A percentile compares a stretch with the other conserved stretches of the same genome.
Evolutionary conservation across 2,329 filamentous ascomycete species (phyloP).

Genomic region (Talaromyces sp.): DNA sequence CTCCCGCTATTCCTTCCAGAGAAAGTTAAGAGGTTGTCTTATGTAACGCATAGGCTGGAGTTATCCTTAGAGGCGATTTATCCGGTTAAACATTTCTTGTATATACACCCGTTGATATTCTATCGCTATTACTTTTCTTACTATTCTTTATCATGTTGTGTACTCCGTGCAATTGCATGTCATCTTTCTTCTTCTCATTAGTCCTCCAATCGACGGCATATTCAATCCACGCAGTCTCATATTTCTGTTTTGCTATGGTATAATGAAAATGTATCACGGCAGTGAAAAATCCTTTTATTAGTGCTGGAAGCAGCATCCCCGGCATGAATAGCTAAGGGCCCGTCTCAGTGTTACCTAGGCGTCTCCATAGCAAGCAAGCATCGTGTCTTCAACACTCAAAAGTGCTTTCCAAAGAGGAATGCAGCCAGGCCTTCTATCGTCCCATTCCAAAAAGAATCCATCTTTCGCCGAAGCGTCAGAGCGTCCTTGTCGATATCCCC

Average conservation of each 20-base stretch:
- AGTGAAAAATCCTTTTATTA: background rate
- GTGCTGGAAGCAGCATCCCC: background rate
- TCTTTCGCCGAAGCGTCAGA: too few species aligned
- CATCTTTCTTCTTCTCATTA: background rate
- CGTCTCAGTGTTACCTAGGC: background rate
- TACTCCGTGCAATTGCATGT: background rate
- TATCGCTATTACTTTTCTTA: background rate
- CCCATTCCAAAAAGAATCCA: too few species aligned
- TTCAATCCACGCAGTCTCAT: background rate
- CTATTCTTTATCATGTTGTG: background rate
- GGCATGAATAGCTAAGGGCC: background rate
- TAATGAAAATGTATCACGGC: background rate
- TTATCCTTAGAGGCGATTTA: background rate
- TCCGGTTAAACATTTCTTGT: background rate
- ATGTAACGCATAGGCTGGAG: slow-evolving; percentile 11
- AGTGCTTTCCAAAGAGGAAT: too few species aligned
- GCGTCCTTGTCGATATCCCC: too few species aligned
- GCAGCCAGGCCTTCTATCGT: too few species aligned
- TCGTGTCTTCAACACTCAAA: too few species aligned
- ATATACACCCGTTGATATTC: background rate
- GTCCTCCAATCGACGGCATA: too few species aligned
- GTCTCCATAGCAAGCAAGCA: background rate
- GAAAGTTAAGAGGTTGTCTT: background rate
- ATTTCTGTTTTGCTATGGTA: background rate
- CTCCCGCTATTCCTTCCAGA: background rate